Base-by-base conservation (phyloP, 2,329 filamentous ascomycete genomes). In the Metarhizium rileyi region DNA sequence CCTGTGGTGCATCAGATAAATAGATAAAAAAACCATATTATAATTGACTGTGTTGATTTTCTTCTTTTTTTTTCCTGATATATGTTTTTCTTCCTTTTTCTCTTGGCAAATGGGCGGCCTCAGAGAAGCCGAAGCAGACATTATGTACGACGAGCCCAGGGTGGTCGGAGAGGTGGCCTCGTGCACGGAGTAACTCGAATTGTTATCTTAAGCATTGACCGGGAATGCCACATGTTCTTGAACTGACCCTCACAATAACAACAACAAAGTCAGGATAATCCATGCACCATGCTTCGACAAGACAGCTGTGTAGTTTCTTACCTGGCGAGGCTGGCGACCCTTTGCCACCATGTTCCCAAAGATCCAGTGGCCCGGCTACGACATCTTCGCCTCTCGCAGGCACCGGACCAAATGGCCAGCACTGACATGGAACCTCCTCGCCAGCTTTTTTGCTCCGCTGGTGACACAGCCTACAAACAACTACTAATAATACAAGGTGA, bases 251-350 rank as follows among this genome's bases (percentile, higher is more conserved):
- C n/a, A n/a, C n/a, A n/a, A n/a, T n/a, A n/a, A n/a, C n/a, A n/a
- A n/a, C n/a, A n/a, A n/a, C 35, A 38, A 38, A 38, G 18, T 38
- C 18, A 20, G 35, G 35, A 16, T 12, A 22, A 47, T 47, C 42
- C 46, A 40, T 50, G 50, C 44, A 41, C 38, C 42, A 43, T 43
- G 25, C 28, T 30, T 43, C 47, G 33, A 50, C 28, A 30, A n/a
- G n/a, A n/a, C n/a, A n/a, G n/a, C n/a, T n/a, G n/a, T n/a, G n/a
- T n/a, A n/a, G n/a, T n/a, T n/a, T n/a, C n/a, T n/a, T n/a, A n/a
- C n/a, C n/a, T n/a, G n/a, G n/a, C n/a, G n/a, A n/a, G n/a, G n/a
- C n/a, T n/a, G n/a, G n/a, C n/a, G n/a, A n/a, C n/a, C n/a, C n/a
- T n/a, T n/a, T n/a, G n/a, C n/a, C n/a, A n/a, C n/a, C n/a, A n/a